Conservation (phyloP, 2,329 filamentous ascomycete species). For the Claviceps lovelessii region DNA sequence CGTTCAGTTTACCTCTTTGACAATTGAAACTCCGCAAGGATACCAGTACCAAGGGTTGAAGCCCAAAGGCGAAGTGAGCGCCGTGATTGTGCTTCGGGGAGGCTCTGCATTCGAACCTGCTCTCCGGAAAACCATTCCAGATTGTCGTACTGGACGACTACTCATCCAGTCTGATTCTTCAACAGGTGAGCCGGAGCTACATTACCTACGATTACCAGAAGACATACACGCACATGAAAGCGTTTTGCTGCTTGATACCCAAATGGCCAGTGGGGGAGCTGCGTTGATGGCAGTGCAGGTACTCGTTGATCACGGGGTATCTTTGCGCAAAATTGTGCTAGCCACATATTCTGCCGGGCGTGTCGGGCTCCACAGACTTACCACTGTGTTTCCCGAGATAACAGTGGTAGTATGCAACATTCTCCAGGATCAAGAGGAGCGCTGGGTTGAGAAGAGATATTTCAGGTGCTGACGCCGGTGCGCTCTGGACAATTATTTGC, state of each 20-base stretch:
- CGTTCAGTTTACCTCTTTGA: constrained; percentile 49
- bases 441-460: constrained; percentile 84
- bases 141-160: constrained; percentile 77
- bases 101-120: constrained; percentile 81
- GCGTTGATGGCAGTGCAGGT: constrained; percentile 90
- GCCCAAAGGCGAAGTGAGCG: constrained; percentile 61
- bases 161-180: constrained; percentile 79
- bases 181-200: constrained; percentile 82
- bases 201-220: constrained; percentile 68
- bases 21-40: constrained; percentile 57
- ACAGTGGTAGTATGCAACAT: constrained; percentile 75
- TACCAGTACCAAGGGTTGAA: constrained; percentile 57
- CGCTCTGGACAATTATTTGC: background rate
- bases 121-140: constrained; percentile 77
- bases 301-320: constrained; percentile 84
- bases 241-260: constrained; percentile 77
- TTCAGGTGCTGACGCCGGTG: constrained; percentile 54
- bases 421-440: constrained; percentile 65
- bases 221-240: constrained; percentile 62
- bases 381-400: constrained; percentile 77
- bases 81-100: constrained; percentile 77
- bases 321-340: constrained; percentile 72
- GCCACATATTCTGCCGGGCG: constrained; percentile 84
- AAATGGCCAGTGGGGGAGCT: constrained; percentile 83
- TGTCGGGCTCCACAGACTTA: constrained; percentile 69